These are phyloP conservation scores for Yamadazyma laniorum DNA, from an alignment of 805 yeast species.

Conservation along the genomic window DNA sequence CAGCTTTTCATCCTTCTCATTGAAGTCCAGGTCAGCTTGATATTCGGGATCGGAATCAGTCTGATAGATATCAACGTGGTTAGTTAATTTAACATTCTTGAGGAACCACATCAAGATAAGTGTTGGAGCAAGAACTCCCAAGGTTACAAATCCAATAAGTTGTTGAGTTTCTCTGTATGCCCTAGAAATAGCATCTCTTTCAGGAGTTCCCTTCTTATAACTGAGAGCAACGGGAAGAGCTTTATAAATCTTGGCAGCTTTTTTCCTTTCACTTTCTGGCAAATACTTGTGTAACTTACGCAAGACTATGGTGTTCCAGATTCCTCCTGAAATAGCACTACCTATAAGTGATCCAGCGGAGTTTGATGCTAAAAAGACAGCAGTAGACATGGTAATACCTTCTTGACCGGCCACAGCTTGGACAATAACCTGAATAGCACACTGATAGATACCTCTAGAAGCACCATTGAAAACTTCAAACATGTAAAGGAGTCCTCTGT, in stretches of 20 bases:
- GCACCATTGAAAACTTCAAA: slow-evolving; percentile 38
- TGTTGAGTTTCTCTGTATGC: slow-evolving; percentile 30
- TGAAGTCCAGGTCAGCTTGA: no score
- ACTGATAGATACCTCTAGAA: slow-evolving; percentile 32
- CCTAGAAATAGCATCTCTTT: slow-evolving; percentile 23
- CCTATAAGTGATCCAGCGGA: slow-evolving; percentile 40
- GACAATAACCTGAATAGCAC: slow-evolving; percentile 36
- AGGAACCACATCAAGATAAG: slow-evolving; percentile 25
- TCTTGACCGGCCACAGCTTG: slow-evolving; percentile 32
- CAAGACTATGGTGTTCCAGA: slow-evolving; percentile 25
- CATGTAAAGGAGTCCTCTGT: slow-evolving; percentile 28
- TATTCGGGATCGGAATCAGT: slow-evolving; percentile 1
- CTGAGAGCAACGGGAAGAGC: slow-evolving; percentile 20
- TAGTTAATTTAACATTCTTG: slow-evolving; percentile 21
- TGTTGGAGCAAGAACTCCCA: slow-evolving; percentile 26
- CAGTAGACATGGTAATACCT: slow-evolving; percentile 30
- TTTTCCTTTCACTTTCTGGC: slow-evolving; percentile 16
- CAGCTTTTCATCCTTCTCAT: not conserved
- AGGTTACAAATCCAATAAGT: slow-evolving; percentile 25
- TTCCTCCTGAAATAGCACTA: slow-evolving; percentile 36
- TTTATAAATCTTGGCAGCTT: slow-evolving; percentile 23
- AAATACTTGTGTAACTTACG: slow-evolving; percentile 24
- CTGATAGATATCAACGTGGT: slow-evolving; percentile 16
- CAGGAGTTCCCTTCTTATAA: slow-evolving; percentile 22
- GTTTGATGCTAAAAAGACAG: slow-evolving; percentile 24